Percentiles rank a stretch among this genome's conserved stretches.
phyloP scores from a whole-genome alignment of 305 asterid genomes.

The Striga hermonthica region DNA sequence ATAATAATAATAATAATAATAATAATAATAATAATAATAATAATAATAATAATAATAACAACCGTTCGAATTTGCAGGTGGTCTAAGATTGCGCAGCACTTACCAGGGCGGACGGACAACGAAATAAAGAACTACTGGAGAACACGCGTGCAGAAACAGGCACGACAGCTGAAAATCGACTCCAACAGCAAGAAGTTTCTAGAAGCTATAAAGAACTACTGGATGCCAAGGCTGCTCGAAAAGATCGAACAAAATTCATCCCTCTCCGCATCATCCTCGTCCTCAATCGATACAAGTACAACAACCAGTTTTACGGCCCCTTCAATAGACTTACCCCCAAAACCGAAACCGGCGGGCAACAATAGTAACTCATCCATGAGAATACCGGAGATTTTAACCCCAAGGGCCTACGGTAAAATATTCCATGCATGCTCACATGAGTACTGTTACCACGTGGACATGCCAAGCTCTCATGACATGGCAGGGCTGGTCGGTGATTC shows the following conservation, averaged over 20 bases:
- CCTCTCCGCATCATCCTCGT: slow-evolving; percentile 23
- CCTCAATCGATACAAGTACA: slow-evolving; percentile 40
- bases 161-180: slow-evolving; percentile 77
- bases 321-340: slow-evolving; percentile 12
- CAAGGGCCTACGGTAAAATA: background rate
- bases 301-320: slow-evolving; percentile 24
- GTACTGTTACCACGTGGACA: slow-evolving; percentile 45
- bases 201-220: slow-evolving; percentile 53
- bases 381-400: slow-evolving; percentile 21
- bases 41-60: no score
- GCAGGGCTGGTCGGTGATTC: slow-evolving; percentile 33
- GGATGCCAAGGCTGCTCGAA: slow-evolving; percentile 81
- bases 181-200: slow-evolving; percentile 70
- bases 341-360: background rate
- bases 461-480: slow-evolving; percentile 30
- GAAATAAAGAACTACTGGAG: slow-evolving; percentile 96
- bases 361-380: slow-evolving; percentile 7
- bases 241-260: slow-evolving; percentile 50
- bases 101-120: slow-evolving; percentile 91
- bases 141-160: slow-evolving; percentile 94
- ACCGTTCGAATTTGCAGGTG: slow-evolving; percentile 44
- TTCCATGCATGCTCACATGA: slow-evolving; percentile 21
- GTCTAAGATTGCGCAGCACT: slow-evolving; percentile 83
- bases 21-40: no score
- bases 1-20: no score